Evolutionary conservation across 495 filamentous ascomycete species (phyloP).

Genomic region (Neurospora pannonica): DNA sequence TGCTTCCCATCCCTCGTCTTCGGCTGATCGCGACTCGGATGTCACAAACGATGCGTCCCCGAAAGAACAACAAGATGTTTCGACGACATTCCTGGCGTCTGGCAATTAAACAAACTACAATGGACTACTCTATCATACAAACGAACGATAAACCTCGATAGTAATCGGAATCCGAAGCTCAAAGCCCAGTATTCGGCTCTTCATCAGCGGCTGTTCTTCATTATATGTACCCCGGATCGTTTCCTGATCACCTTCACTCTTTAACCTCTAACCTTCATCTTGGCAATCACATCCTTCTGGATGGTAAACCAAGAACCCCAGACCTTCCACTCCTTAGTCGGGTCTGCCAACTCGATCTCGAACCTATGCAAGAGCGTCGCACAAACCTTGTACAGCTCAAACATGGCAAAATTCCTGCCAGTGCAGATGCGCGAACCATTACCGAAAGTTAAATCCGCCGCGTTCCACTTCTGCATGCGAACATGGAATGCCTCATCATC

Average conservation of each 20-base stretch:
- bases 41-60: neutral
- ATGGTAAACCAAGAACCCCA: constrained; percentile 5
- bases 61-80: neutral
- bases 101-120: neutral
- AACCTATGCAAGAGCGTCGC: constrained; percentile 45
- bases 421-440: constrained; percentile 52
- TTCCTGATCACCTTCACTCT: neutral
- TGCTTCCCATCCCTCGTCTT: neutral
- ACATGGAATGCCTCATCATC: constrained; percentile 7
- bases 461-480: constrained; percentile 12
- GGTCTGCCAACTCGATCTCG: constrained; percentile 29
- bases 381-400: constrained; percentile 58
- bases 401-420: constrained; percentile 50
- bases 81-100: neutral
- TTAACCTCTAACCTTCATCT: constrained; percentile 1
- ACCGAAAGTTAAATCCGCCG: constrained; percentile 41
- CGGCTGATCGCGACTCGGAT: neutral
- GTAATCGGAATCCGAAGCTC: neutral
- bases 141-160: neutral
- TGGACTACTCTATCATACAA: neutral
- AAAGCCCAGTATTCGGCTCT: neutral
- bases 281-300: constrained; percentile 8
- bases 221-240: neutral
- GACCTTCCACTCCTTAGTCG: constrained; percentile 10
- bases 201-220: neutral